A percentile compares a stretch with the other conserved stretches of the same genome.
phyloP scores from a whole-genome alignment of 306 rosid genomes.

The Sophora flavescens region DNA sequence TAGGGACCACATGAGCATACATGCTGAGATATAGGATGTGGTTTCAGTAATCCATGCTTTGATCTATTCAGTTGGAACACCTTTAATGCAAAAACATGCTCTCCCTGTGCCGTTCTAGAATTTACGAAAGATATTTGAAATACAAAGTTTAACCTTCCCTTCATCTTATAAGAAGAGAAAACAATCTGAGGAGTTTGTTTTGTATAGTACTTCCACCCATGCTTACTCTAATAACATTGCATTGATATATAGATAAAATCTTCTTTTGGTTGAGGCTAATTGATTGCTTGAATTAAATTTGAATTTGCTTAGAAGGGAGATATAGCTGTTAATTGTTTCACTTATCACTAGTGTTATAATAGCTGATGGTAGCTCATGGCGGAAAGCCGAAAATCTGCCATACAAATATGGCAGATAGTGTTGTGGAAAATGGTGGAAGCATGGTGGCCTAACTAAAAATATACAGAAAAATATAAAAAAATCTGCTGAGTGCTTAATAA shows the following conservation, averaged over 20 bases:
- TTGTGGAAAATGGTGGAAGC: no score
- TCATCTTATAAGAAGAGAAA: conserved; percentile 7
- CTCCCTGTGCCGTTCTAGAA: not conserved
- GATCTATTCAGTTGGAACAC: not conserved
- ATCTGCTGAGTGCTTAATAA: no score
- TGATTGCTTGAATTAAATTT: conserved; percentile 8
- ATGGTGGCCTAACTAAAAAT: no score
- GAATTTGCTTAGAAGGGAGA: not conserved
- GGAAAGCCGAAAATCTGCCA: no score
- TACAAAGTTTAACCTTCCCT: not conserved
- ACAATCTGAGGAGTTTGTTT: not conserved
- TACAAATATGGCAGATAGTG: no score
- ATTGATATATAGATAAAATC: conserved; percentile 2
- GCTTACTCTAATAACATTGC: not conserved
- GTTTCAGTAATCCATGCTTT: conserved; percentile 18
- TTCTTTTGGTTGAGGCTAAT: conserved; percentile 31
- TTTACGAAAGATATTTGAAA: not conserved
- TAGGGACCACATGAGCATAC: not conserved
- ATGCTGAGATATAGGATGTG: not conserved
- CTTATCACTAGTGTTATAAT: not conserved
- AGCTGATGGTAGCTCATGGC: no score
- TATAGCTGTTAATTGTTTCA: not conserved
- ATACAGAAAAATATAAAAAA: no score
- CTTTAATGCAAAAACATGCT: not conserved
- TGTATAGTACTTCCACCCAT: not conserved